These are phyloP conservation scores for Meyerozyma carpophila DNA, from an alignment of 1,139 yeast species.

Conservation along the genomic window DNA sequence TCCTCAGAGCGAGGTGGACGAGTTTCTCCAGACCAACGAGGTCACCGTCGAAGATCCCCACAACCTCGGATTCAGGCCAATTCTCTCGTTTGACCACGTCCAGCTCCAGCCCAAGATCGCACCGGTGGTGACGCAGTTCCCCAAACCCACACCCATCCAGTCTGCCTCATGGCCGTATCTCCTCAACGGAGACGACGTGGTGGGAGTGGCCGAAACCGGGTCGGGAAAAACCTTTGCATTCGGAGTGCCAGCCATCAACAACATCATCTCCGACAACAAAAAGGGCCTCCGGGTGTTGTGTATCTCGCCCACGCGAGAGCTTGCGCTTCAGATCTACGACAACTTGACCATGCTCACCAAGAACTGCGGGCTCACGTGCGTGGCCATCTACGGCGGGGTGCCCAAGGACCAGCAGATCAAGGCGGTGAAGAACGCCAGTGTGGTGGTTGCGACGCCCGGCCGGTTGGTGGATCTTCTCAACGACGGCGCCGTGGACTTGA, in stretches of 20 bases:
- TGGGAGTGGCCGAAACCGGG: slow-evolving; percentile 98
- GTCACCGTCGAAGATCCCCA: slow-evolving; percentile 75
- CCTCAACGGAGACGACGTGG: slow-evolving; percentile 74
- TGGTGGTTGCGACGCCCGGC: slow-evolving; percentile 97
- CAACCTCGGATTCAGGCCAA: slow-evolving; percentile 53
- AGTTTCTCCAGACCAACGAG: slow-evolving; percentile 64
- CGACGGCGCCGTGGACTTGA: slow-evolving; percentile 76
- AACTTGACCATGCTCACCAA: slow-evolving; percentile 63
- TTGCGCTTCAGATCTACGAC: slow-evolving; percentile 90
- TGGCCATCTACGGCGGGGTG: slow-evolving; percentile 96
- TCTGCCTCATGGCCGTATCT: slow-evolving; percentile 96
- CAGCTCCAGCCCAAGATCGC: slow-evolving; percentile 51
- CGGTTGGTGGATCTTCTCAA: slow-evolving; percentile 85
- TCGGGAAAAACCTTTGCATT: slow-evolving; percentile 97
- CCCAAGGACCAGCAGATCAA: slow-evolving; percentile 87
- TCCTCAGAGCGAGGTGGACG: slow-evolving; percentile 53
- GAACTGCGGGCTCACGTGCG: slow-evolving; percentile 60
- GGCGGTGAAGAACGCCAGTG: slow-evolving; percentile 56
- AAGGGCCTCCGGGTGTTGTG: slow-evolving; percentile 70
- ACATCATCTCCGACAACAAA: slow-evolving; percentile 41
- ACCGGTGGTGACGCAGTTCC: slow-evolving; percentile 59
- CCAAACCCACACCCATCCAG: slow-evolving; percentile 94
- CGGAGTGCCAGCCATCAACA: slow-evolving; percentile 94
- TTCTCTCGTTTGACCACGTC: slow-evolving; percentile 62
- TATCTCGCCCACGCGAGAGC: slow-evolving; percentile 94